Evolutionary conservation across 768 basidiomycete genomes (phyloP), one percentile per base, ranked within the genome.

Genomic region (Leccinum pellstonianum): DNA sequence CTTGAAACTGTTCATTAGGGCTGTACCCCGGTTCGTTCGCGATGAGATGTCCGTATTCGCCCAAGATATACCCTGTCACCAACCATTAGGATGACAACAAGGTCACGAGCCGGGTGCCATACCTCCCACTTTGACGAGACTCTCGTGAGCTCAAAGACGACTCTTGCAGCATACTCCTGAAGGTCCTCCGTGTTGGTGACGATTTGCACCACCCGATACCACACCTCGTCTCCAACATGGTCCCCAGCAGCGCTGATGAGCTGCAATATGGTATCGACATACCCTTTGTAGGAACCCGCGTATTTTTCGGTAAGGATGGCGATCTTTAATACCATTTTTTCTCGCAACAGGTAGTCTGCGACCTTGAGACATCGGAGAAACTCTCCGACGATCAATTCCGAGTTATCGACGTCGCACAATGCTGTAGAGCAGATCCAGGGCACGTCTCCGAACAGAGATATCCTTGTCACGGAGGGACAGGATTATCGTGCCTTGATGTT

Each of bases 371-470:
- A 99, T 58, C 91, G 86, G 57, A 99, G 79, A 17, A 99, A 82
- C 75, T 99, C 96, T 38, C 91, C 95, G 35, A 99, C 97, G 67
- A 98, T 95, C 62, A 92, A 78, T 71, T 97, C 95, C 5, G 96
- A 93, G 75, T 98, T 99, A 68, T 92, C 90, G n/a, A 88, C 81
- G 72, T 99, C 97, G 74, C 97, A 98, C 97, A 99, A 99, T 99
- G 77, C 94, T 96, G 76, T 98, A 98, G 9, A 99, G 81, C 54
- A 99, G 81, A 75, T 99, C 97, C 60, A 99, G 81, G 11, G 95
- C 97, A 53, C 97, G 83, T 56, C 97, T 81, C 35, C 97, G 86
- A 50, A 99, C 95, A 23, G 93, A 95, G 61, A 99, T 97, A 72
- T 99, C 97, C 69, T 95, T 93, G 78, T 99, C 97, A 43, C 95